Evolutionary conservation across 345 rosid genomes (phyloP), one percentile per base, ranked within the genome.

Genomic region (Boechera divaricarpa): DNA sequence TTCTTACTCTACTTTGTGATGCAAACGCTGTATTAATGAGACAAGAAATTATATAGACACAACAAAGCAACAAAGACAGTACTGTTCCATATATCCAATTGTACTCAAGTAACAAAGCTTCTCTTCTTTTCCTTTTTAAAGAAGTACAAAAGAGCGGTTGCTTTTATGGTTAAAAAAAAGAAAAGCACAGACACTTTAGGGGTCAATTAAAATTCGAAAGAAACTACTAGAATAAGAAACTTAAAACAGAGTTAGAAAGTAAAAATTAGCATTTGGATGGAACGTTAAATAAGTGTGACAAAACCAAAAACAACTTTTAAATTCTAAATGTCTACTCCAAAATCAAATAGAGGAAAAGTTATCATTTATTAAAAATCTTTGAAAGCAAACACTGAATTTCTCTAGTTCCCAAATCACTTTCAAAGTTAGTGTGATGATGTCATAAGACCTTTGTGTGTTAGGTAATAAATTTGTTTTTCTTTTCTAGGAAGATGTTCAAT

Each of bases 1-100:
- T 65, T 31, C 39, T 72, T 77, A 70, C 78, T 67, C 64, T 73
- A 58, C 83, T 76, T 71, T 77, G 77, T 65, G 81, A 65, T 72
- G 77, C 69, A 72, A 56, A 63, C 76, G n/a, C n/a, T n/a, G n/a
- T n/a, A n/a, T n/a, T n/a, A 63, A 58, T 70, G 55, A 32, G 73
- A 58, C 77, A 58, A 66, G 41, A 71, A 66, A 71, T 66, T 65
- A 72, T 78, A 78, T 78, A 71, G 81, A n/a, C n/a, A n/a, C n/a
- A n/a, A n/a, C n/a, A n/a, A n/a, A n/a, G n/a, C n/a, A n/a, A n/a
- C n/a, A n/a, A n/a, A n/a, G n/a, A n/a, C n/a, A n/a, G n/a, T n/a
- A n/a, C n/a, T n/a, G n/a, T n/a, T n/a, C n/a, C n/a, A n/a, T n/a
- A n/a, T n/a, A n/a, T n/a, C n/a, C n/a, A n/a, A n/a, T n/a, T n/a